phyloP scores from a whole-genome alignment of 495 filamentous ascomycete species.

The Neurospora sublineolata region DNA sequence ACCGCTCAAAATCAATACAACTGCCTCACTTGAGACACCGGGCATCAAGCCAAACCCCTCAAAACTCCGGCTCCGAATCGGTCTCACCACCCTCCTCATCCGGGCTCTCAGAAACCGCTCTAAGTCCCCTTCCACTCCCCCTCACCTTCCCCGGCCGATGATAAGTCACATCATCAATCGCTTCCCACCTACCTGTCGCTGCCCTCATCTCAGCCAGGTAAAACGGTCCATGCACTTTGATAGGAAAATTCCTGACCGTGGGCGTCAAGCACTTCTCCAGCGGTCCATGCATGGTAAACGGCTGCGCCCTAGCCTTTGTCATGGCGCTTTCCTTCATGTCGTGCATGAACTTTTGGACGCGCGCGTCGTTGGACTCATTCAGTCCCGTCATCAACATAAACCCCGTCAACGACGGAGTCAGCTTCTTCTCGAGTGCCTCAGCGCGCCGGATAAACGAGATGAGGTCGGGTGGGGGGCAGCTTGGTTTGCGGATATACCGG shows the following conservation, averaged over 20 bases:
- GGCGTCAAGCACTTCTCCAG: not conserved
- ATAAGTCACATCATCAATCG: not conserved
- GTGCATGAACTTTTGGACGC: not conserved
- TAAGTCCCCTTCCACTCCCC: not conserved
- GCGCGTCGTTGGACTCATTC: not conserved
- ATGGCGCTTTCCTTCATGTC: not conserved
- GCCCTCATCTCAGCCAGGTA: not conserved
- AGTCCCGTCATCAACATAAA: not conserved
- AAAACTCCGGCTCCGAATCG: not conserved
- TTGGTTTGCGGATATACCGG: not conserved
- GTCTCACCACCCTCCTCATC: not conserved
- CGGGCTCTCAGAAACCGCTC: not conserved
- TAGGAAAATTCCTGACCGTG: not conserved
- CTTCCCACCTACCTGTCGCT: not conserved
- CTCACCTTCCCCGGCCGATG: not conserved
- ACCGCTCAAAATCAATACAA: not conserved
- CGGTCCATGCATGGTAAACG: not conserved
- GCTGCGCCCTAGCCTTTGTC: not conserved
- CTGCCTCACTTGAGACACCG: not conserved
- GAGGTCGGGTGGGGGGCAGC: not conserved
- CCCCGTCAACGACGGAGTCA: not conserved
- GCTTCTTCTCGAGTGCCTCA: not conserved
- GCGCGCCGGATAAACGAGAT: not conserved
- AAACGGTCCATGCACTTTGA: not conserved
- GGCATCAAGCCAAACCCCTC: not conserved